These are phyloP conservation scores for Simmondsia chinensis DNA, from an alignment of 148 eudicot species.

Conservation along the genomic window DNA sequence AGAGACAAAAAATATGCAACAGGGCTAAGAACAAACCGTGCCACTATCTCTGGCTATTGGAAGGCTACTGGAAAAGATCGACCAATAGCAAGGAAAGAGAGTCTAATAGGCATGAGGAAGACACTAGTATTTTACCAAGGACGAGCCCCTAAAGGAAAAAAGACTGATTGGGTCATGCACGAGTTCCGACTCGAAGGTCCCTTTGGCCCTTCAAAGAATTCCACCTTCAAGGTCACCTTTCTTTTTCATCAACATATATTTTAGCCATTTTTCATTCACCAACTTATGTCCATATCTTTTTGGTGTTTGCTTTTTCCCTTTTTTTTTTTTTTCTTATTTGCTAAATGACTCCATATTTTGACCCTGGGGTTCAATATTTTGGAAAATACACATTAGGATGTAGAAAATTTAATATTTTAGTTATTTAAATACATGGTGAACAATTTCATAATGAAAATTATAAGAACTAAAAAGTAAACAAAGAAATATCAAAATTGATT, in stretches of 20 bases:
- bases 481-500: no score
- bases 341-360: no score
- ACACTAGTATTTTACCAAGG: constrained; percentile 88
- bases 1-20: constrained; percentile 84
- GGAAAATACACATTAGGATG: no score
- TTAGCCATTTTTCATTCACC: background rate
- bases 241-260: no score
- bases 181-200: constrained; percentile 76
- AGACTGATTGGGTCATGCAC: constrained; percentile 95
- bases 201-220: constrained; percentile 21
- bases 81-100: constrained; percentile 28
- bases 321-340: background rate
- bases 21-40: constrained; percentile 78
- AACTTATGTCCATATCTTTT: background rate
- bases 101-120: constrained; percentile 80
- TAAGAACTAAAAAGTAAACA: no score
- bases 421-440: no score
- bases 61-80: constrained; percentile 96
- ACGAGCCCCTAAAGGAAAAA: constrained; percentile 83
- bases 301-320: background rate
- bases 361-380: no score
- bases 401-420: no score
- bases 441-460: no score
- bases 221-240: constrained; percentile 33
- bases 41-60: constrained; percentile 87